Base-by-base conservation (phyloP, 352 stramenopile genomes). In the Thraustochytrium sp. region DNA sequence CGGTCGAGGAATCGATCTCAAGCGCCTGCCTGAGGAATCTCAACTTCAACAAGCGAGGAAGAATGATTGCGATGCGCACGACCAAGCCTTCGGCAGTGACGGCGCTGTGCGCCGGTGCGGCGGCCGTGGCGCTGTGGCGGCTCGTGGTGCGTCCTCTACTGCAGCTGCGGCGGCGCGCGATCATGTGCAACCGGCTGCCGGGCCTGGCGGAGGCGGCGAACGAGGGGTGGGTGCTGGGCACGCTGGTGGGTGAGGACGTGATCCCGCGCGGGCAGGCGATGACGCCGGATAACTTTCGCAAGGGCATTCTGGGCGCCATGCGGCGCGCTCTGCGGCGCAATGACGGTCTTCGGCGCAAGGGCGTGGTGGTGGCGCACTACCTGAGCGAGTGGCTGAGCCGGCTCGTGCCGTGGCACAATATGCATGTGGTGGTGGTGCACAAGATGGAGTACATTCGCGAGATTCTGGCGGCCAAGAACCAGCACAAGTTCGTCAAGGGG, bases 391-490 rank as follows among this genome's bases (percentile, higher is more conserved):
- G 11, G n/a, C 51, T 59, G 26, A 59, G 51, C 26, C 51, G 51
- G 21, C 16, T n/a, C 21, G 5, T 59, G 9, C 51, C 51, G 9
- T n/a, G n/a, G 11, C 51, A 59, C 26, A 59, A 59, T n/a, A 59
- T 59, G 51, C 51, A 59, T 2, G 51, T 59, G 51, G 13, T 59
- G 9, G 23, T 59, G 11, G 51, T 59, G 51, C 51, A 59, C 51
- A 59, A 59, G 51, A 59, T 59, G 51, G 51, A 59, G 26, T 59
- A 59, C 51, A 59, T 59, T 26, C 51, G 51, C 21, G 51, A 59
- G 51, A 59, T 82, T n/a, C 29, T 72, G 55, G 55, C 49, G 5
- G n/a, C 72, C 26, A 76, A 75, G 44, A 82, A 82, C 42, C 42
- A 38, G 21, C 23, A 72, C 36, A 46, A 72, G n/a, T 63, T 76